Evolutionary conservation across 2,329 filamentous ascomycete species (phyloP), one percentile per base, ranked within the genome.

Genomic region (Alternaria triticina): DNA sequence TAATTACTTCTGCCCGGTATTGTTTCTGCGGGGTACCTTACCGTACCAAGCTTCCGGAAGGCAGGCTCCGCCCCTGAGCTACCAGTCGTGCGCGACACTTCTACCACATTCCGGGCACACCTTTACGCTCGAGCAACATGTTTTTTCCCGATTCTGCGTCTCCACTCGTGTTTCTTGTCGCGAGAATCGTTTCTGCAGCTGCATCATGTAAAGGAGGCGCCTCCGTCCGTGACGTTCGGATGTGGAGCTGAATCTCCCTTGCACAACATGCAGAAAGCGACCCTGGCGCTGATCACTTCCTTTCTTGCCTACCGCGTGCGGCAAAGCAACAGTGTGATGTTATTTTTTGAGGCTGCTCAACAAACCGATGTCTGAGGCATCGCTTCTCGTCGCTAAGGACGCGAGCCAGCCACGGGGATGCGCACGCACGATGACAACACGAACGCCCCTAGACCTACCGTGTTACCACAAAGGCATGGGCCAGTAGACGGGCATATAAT

Each of bases 201-300:
- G 20, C 36, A n/a, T 52, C 36, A 52, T 52, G 49, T 40, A 52
- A 52, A 30, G 15, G 17, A 40, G n/a, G 43, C 20, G 25, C 45
- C 56, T 57, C 30, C 20, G 23, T 20, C 13, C 30, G 17, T 57
- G 15, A 57, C 30, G 33, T 50, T 50, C 22, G 17, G 6, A 25
- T 23, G 17, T 40, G 17, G 44, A 50, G 45, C 45, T 57, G 45
- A 57, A 57, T 30, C 13, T 33, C 15, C 43, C 22, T 46, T 12
- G 30, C 50, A 46, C 12, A 43, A 22, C 52, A 49, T 47, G 40
- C 51, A 49, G 28, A 54, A 54, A 49, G 23, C 47, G 36, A 52
- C 20, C 36, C 51, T 36, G 25, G 28, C 43, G 59, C 25, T 22
- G 55, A 59, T 62, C 59, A 22, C 17, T 49, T 54, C 59, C 43